phyloP scores from a whole-genome alignment of 176 grass and related monocot species.

The Ensete ventricosum region DNA sequence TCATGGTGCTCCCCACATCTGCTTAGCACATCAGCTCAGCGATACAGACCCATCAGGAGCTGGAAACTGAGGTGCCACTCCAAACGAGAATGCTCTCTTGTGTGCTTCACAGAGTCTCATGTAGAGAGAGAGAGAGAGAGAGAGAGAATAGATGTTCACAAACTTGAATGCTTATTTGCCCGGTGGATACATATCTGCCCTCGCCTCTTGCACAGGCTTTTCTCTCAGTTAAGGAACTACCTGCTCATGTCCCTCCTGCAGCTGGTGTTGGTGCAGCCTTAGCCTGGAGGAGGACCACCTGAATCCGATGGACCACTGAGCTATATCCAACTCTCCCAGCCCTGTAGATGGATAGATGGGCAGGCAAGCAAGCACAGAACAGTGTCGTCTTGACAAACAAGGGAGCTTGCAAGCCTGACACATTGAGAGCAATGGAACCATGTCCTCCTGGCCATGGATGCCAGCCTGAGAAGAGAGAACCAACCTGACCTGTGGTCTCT shows the following conservation, averaged over 20 bases:
- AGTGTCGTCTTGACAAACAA: not conserved
- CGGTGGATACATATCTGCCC: not conserved
- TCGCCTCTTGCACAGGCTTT: not conserved
- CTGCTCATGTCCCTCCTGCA: not conserved
- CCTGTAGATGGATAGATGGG: not conserved
- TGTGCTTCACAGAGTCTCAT: not conserved
- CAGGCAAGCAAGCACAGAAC: not conserved
- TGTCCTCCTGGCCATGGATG: not conserved
- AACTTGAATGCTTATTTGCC: not conserved
- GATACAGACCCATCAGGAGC: no score
- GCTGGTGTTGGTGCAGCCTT: not conserved
- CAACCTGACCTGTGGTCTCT: not conserved
- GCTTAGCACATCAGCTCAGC: no score
- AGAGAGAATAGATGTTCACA: not conserved
- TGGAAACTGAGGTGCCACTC: no score
- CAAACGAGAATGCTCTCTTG: no score
- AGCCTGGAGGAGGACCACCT: not conserved
- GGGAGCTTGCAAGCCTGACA: not conserved
- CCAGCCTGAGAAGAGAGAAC: not conserved
- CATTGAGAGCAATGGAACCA: slow-evolving; percentile 5
- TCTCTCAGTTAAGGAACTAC: not conserved
- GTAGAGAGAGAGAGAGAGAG: not conserved
- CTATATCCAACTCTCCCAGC: not conserved
- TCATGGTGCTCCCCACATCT: no score
- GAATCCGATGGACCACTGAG: slow-evolving; percentile 1